phyloP scores from a whole-genome alignment of 2,329 filamentous ascomycete genomes.

The Juglanconis juglandina region DNA sequence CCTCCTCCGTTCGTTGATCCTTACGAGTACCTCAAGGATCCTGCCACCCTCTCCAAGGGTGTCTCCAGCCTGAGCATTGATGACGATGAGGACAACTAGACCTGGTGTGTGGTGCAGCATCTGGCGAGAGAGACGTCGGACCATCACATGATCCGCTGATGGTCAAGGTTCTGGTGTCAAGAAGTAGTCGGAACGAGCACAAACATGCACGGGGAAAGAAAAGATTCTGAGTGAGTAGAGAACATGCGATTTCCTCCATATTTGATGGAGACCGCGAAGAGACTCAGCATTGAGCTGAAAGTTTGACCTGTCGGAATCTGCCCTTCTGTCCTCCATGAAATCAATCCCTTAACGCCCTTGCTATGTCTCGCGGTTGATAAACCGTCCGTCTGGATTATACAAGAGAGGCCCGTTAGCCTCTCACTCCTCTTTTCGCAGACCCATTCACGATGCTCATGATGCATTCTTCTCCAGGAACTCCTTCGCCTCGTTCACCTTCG shows the following conservation, averaged over 20 bases:
- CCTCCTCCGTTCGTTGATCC: neutral
- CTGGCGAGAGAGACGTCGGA: neutral
- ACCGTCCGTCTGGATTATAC: constrained; percentile 15
- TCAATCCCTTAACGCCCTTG: constrained; percentile 20
- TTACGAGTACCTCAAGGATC: neutral
- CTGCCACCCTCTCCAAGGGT: constrained; percentile 6
- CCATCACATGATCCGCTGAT: neutral
- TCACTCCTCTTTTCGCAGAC: neutral
- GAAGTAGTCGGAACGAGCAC: neutral
- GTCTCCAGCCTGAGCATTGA: too few species aligned
- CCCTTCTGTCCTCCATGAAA: neutral
- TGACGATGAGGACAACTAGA: neutral
- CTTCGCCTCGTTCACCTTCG: constrained; percentile 98
- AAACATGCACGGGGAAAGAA: neutral
- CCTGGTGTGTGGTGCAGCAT: neutral
- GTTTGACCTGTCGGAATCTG: neutral
- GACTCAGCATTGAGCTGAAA: constrained; percentile 4
- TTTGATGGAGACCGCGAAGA: constrained; percentile 4
- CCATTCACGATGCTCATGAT: constrained; percentile 17
- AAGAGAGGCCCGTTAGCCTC: neutral
- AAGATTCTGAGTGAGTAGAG: constrained; percentile 13
- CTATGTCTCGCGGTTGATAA: constrained; percentile 19
- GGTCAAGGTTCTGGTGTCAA: too few species aligned
- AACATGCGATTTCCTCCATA: constrained; percentile 9
- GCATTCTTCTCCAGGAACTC: constrained; percentile 81